Evolutionary conservation across 2,329 filamentous ascomycete species (phyloP), one percentile per base, ranked within the genome.

Genomic region (Calonectria henricotiae): DNA sequence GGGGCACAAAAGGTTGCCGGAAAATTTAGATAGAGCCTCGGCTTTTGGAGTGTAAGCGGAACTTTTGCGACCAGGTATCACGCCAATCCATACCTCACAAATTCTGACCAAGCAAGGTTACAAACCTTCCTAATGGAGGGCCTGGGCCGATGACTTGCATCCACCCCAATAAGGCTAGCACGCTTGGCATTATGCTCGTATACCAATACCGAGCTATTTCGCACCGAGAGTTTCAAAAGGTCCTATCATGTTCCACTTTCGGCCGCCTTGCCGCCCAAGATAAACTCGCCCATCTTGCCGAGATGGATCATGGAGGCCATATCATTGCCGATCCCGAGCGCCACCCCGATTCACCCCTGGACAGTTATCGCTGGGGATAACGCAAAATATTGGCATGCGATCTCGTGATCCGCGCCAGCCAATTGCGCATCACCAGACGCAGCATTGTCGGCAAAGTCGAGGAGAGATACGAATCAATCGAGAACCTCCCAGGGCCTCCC

Each of bases 71-170:
- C 35, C 20, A 39, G 5, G 51, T 15, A 58, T 39, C 30, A 20
- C 51, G 51, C 35, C 20, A 58, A 58, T 37, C 20, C 32, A 37
- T 23, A 23, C 41, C 17, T 13, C 37, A 37, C 32, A 32, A 15
- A 30, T 37, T 23, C 44, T 39, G 15, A 37, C 23, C 51, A 39
- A 46, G 41, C 30, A 41, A 35, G 13, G 15, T 13, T 65, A n/a
- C 17, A 55, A 60, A 55, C 63, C 63, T 66, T 66, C 63, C 63
- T 66, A 66, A 60, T 47, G 44, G 12, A 60, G 63, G 23, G 35
- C 12, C 46, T 20, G 32, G 12, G 30, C 63, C 63, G 63, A 46
- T 35, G 20, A 17, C 20, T 27, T n/a, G 63, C 41, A 39, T 39
- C 41, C 41, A 60, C 55, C 63, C 39, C 39, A 60, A 46, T 5